Conservation (phyloP, 2,329 filamentous ascomycete genomes). For the Sphaerostilbella broomeana region DNA sequence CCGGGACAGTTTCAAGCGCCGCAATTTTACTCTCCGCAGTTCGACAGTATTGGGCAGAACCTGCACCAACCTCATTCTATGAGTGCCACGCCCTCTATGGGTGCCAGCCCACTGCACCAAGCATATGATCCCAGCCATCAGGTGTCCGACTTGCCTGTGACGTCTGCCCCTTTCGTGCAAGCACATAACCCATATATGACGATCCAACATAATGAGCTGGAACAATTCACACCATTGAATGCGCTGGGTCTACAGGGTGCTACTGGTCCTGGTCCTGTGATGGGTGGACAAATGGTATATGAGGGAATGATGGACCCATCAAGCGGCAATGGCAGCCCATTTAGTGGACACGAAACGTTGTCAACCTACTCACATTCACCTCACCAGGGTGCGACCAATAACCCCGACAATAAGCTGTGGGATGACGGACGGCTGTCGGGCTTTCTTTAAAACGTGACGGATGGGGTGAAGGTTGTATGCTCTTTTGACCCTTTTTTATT, state of each 20-base stretch:
- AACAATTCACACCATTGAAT: slow-evolving; percentile 28
- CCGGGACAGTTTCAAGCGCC: slow-evolving; percentile 20
- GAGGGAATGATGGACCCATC: slow-evolving; percentile 27
- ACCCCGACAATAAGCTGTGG: slow-evolving; percentile 18
- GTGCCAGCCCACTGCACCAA: slow-evolving; percentile 20
- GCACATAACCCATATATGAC: slow-evolving; percentile 19
- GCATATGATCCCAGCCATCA: slow-evolving; percentile 19
- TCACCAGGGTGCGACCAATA: slow-evolving; percentile 22
- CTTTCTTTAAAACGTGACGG: slow-evolving; percentile 12
- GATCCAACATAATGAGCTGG: slow-evolving; percentile 22
- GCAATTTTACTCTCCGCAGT: slow-evolving; percentile 24
- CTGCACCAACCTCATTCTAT: slow-evolving; percentile 20
- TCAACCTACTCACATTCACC: slow-evolving; percentile 32
- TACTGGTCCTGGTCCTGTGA: slow-evolving; percentile 14
- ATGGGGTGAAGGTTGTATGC: not conserved
- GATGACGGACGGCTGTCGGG: slow-evolving; percentile 18
- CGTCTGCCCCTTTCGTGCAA: slow-evolving; percentile 20
- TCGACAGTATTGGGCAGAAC: slow-evolving; percentile 22
- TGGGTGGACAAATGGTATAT: slow-evolving; percentile 25
- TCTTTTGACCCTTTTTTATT: not conserved
- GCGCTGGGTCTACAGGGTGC: slow-evolving; percentile 22
- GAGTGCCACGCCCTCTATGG: too few relatives aligned
- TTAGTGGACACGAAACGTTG: slow-evolving; percentile 29
- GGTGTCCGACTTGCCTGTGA: slow-evolving; percentile 22
- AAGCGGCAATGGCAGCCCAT: slow-evolving; percentile 30